Percentiles rank a stretch among this genome's conserved stretches.
These are phyloP conservation scores for Rhizophora apiculata DNA, from an alignment of 345 rosid genomes.

Conservation along the genomic window DNA sequence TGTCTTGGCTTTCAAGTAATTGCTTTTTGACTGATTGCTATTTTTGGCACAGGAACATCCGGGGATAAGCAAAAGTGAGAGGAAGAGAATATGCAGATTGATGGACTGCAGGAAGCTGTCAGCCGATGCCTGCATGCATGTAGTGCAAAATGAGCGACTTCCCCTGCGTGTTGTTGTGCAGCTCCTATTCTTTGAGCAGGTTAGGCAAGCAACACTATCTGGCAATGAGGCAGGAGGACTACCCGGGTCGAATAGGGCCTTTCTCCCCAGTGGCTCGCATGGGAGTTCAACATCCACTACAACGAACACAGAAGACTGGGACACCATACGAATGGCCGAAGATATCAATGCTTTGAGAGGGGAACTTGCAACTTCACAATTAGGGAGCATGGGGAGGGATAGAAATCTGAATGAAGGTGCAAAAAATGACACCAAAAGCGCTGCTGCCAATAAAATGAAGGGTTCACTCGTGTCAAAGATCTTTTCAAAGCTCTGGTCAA, in stretches of 20 bases:
- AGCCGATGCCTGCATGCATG: conserved; percentile 30
- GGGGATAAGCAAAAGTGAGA: conserved; percentile 33
- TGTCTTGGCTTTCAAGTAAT: background rate
- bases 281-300: conserved; percentile 82
- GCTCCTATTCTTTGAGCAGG: conserved; percentile 35
- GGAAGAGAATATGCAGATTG: conserved; percentile 30
- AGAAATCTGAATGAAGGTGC: conserved; percentile 23
- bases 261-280: conserved; percentile 56
- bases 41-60: conserved; percentile 27
- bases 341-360: conserved; percentile 70
- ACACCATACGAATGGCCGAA: conserved; percentile 61
- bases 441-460: conserved; percentile 42
- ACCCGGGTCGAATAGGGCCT: conserved; percentile 42
- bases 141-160: conserved; percentile 30
- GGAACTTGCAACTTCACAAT: conserved; percentile 47
- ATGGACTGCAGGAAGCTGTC: conserved; percentile 37
- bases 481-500: conserved; percentile 60
- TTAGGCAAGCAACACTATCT: conserved; percentile 34
- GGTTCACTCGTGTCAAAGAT: conserved; percentile 51
- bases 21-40: background rate
- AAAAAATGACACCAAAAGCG: conserved; percentile 37
- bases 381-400: conserved; percentile 21
- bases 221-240: conserved; percentile 57
- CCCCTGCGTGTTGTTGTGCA: conserved; percentile 35
- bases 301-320: conserved; percentile 86